Conservation (phyloP, 345 rosid species). For the Camelina hispida region DNA sequence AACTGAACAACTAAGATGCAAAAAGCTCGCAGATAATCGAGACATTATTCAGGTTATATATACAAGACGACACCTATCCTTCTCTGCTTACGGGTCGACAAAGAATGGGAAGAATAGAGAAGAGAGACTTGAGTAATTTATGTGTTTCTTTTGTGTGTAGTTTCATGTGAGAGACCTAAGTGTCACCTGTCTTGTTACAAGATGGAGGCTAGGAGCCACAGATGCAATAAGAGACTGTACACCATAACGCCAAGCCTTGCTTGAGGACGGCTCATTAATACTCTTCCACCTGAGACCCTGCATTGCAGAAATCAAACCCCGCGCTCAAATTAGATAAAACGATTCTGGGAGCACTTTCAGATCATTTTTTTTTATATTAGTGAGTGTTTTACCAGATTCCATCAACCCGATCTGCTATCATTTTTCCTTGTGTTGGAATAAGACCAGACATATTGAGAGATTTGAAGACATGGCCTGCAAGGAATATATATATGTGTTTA, state of each 20-base stretch:
- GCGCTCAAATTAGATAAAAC: background rate
- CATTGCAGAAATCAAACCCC: conserved; percentile 32
- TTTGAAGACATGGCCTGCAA: conserved; percentile 85
- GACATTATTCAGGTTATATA: conserved; percentile 39
- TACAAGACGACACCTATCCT: conserved; percentile 38
- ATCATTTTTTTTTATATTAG: background rate
- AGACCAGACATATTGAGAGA: conserved; percentile 87
- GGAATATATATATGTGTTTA: conserved; percentile 3
- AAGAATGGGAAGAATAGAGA: conserved; percentile 42
- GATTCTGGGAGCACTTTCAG: background rate
- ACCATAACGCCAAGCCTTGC: conserved; percentile 79
- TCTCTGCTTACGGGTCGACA: conserved; percentile 39
- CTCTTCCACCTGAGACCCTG: conserved; percentile 88
- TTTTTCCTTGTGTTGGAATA: conserved; percentile 84
- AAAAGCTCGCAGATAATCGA: conserved; percentile 20
- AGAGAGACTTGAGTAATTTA: background rate
- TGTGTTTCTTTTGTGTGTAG: conserved; percentile 32
- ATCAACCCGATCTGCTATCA: conserved; percentile 85
- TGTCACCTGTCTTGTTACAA: conserved; percentile 53
- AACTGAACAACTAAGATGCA: conserved; percentile 20
- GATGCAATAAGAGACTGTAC: conserved; percentile 77
- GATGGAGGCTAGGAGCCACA: conserved; percentile 80
- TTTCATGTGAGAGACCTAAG: conserved; percentile 36
- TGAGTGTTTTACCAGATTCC: conserved; percentile 72
- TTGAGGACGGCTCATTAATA: conserved; percentile 78